Percentiles rank a stretch among this genome's conserved stretches.
phyloP scores from a whole-genome alignment of 2,329 filamentous ascomycete species.

The Stagonosporopsis vannaccii region DNA sequence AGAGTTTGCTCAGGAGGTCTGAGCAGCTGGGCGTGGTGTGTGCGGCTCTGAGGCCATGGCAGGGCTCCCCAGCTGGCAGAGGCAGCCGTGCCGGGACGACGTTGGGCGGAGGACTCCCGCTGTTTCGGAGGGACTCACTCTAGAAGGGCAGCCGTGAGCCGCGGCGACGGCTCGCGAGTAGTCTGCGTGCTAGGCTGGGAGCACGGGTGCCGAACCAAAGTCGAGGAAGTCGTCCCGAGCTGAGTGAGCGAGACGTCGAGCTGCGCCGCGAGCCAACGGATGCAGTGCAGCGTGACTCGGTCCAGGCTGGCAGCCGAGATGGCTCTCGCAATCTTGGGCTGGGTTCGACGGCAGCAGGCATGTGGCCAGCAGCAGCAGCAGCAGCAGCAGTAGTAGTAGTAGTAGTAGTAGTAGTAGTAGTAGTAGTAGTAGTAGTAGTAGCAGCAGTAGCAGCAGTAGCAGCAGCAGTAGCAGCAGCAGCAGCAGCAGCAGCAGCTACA shows the following conservation, averaged over 20 bases:
- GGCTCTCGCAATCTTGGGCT: slow-evolving; percentile 23
- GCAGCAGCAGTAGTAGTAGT: no score
- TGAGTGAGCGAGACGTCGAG: no score
- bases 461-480: no score
- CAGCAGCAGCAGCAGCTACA: no score
- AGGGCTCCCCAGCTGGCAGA: slow-evolving; percentile 39
- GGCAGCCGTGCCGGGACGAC: slow-evolving; percentile 37
- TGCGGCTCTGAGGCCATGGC: slow-evolving; percentile 45
- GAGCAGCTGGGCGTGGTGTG: slow-evolving; percentile 33
- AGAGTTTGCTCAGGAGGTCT: slow-evolving; percentile 36
- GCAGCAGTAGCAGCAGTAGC: no score
- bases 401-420: no score
- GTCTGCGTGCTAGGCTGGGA: slow-evolving; percentile 27
- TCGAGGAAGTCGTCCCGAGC: slow-evolving; percentile 25
- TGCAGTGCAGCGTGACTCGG: no score
- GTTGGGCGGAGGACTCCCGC: slow-evolving; percentile 40
- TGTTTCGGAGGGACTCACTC: slow-evolving; percentile 34
- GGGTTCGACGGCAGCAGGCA: no score
- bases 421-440: no score
- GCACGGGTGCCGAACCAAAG: slow-evolving; percentile 14
- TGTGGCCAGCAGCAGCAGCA: no score
- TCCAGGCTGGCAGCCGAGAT: slow-evolving; percentile 29
- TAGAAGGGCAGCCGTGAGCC: slow-evolving; percentile 30
- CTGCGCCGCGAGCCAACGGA: no score
- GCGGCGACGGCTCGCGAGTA: slow-evolving; percentile 35